Percentiles rank a stretch among this genome's conserved stretches.
phyloP scores from a whole-genome alignment of 139 green algal species.

The Chlamydomonas sphaeroides region DNA sequence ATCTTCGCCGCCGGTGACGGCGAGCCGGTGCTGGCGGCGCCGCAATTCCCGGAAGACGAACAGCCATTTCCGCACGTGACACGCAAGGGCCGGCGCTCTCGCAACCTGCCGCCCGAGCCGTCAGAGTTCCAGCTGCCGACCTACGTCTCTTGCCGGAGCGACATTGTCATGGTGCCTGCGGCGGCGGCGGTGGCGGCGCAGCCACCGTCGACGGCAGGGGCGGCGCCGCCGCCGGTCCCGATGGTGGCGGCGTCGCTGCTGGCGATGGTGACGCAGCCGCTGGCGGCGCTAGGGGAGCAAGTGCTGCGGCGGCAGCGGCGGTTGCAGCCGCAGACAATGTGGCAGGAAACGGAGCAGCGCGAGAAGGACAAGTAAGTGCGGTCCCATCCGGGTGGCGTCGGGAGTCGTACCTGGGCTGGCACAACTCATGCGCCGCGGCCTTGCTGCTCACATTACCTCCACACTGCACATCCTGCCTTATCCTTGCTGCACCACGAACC shows the following conservation, averaged over 20 bases:
- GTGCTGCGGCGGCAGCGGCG: slow-evolving; percentile 25
- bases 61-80: background rate
- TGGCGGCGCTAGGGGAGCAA: slow-evolving; percentile 7
- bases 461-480: no score
- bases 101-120: slow-evolving; percentile 13
- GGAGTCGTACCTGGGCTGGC: no score
- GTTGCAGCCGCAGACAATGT: background rate
- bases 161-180: no score
- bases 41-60: background rate
- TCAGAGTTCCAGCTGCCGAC: slow-evolving; percentile 3
- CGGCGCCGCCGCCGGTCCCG: no score
- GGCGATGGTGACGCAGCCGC: background rate
- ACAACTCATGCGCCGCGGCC: no score
- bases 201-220: no score
- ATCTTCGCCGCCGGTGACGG: no score
- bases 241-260: no score
- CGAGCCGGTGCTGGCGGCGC: background rate
- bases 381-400: no score
- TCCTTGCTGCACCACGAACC: no score
- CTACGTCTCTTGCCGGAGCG: slow-evolving; percentile 15
- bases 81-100: background rate
- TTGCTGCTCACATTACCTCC: no score
- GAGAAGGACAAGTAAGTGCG: slow-evolving; percentile 3
- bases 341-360: background rate
- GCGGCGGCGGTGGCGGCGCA: no score